A percentile compares a stretch with the other conserved stretches of the same genome.
phyloP scores from a whole-genome alignment of 768 basidiomycete species.

The Suillus tomentosus region DNA sequence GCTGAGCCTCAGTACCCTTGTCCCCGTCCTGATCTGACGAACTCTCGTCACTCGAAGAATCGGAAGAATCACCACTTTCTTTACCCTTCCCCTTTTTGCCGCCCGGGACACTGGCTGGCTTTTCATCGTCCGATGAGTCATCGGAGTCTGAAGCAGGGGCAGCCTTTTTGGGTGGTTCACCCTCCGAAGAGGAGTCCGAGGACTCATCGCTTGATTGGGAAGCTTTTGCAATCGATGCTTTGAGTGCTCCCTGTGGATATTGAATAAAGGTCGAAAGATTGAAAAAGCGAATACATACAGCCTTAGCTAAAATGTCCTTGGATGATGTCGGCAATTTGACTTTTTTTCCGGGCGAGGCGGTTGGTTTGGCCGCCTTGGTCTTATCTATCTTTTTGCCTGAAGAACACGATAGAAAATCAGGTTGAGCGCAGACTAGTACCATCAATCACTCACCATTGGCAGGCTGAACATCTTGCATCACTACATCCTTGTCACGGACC shows the following conservation, averaged over 20 bases:
- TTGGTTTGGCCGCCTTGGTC: constrained; percentile 31
- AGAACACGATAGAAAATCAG: constrained; percentile 33
- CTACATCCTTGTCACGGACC: constrained; percentile 23
- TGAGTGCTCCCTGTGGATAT: constrained; percentile 23
- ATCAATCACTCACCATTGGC: constrained; percentile 1
- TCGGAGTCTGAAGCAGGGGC: constrained; percentile 17
- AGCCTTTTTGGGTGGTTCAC: constrained; percentile 29
- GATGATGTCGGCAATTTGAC: constrained; percentile 37
- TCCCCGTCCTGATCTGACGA: constrained; percentile 28
- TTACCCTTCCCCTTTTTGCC: constrained; percentile 6
- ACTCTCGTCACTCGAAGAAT: constrained; percentile 32
- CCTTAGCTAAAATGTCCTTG: constrained; percentile 47
- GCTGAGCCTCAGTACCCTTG: constrained; percentile 53
- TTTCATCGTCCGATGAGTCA: constrained; percentile 21
- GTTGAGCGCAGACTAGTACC: not conserved
- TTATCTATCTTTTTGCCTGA: constrained; percentile 39
- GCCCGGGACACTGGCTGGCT: constrained; percentile 6
- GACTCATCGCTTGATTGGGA: constrained; percentile 29
- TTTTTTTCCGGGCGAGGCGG: constrained; percentile 28
- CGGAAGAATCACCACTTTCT: constrained; percentile 7
- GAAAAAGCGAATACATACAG: constrained; percentile 21
- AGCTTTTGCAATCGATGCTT: constrained; percentile 22
- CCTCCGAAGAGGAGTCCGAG: constrained; percentile 36
- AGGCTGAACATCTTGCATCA: not conserved
- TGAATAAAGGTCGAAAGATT: not conserved